Evolutionary conservation across 306 rosid genomes (phyloP).

Genomic region (Prunus campanulata): DNA sequence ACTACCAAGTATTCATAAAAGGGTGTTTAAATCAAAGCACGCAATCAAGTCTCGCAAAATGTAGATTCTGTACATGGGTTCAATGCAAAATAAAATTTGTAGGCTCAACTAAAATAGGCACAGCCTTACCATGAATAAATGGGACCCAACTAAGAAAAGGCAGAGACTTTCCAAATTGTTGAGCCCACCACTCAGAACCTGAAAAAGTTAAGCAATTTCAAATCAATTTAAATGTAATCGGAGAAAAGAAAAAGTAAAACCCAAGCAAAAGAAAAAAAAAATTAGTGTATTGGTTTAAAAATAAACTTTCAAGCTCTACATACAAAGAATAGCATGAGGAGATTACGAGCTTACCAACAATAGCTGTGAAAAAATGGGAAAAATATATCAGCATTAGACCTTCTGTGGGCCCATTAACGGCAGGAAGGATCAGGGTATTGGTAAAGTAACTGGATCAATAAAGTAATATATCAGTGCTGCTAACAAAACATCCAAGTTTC

Average conservation of each 20-base stretch:
- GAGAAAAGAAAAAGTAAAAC: background rate
- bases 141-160: slow-evolving; percentile 84
- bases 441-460: slow-evolving; percentile 79
- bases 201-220: slow-evolving; percentile 19
- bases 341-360: slow-evolving; percentile 67
- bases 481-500: background rate
- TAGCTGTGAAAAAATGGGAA: slow-evolving; percentile 71
- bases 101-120: slow-evolving; percentile 6
- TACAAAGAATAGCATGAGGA: slow-evolving; percentile 4
- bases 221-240: background rate
- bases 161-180: slow-evolving; percentile 61
- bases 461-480: slow-evolving; percentile 22
- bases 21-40: background rate
- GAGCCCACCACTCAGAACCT: slow-evolving; percentile 98
- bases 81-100: background rate
- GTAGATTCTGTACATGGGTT: background rate
- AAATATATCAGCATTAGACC: slow-evolving; percentile 84
- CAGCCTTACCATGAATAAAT: slow-evolving; percentile 50
- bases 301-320: background rate
- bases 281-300: slow-evolving; percentile 4
- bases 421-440: slow-evolving; percentile 84
- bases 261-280: background rate
- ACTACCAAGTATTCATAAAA: background rate
- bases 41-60: background rate
- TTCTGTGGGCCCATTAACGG: slow-evolving; percentile 93